Conservation (phyloP, 164 flowering plant species). For the Brasenia schreberi region DNA sequence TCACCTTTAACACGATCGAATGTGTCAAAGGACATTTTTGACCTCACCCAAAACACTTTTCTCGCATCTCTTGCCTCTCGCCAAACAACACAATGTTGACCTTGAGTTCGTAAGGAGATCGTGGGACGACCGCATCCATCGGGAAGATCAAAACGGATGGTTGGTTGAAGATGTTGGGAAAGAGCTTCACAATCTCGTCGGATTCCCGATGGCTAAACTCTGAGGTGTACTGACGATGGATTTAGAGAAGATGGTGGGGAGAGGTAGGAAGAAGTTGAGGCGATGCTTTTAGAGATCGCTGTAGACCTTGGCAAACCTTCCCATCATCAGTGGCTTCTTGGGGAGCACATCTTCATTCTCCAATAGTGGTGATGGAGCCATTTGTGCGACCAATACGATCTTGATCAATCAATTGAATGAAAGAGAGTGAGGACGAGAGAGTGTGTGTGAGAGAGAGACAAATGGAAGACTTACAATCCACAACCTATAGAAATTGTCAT, state of each 20-base stretch:
- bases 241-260: constrained; percentile 55
- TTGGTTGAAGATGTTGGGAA: constrained; percentile 73
- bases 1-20: too few relatives aligned
- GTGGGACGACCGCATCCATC: constrained; percentile 10
- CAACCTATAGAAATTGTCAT: too few relatives aligned
- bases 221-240: constrained; percentile 49
- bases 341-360: neutral
- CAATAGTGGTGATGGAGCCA: neutral
- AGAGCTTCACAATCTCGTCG: constrained; percentile 93
- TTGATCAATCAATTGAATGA: neutral
- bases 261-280: constrained; percentile 51
- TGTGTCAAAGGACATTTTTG: too few relatives aligned
- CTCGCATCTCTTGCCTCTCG: constrained; percentile 8
- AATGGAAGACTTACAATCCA: too few relatives aligned
- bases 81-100: constrained; percentile 94
- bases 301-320: constrained; percentile 46
- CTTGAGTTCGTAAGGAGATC: constrained; percentile 43
- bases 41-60: too few relatives aligned
- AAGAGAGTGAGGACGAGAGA: neutral
- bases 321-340: constrained; percentile 8
- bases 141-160: constrained; percentile 75
- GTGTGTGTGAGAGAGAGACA: too few relatives aligned
- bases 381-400: too few relatives aligned
- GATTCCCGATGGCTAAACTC: constrained; percentile 87
- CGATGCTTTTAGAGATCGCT: constrained; percentile 70